Conservation (phyloP, 495 filamentous ascomycete genomes). For the Aspergillus affinis region DNA sequence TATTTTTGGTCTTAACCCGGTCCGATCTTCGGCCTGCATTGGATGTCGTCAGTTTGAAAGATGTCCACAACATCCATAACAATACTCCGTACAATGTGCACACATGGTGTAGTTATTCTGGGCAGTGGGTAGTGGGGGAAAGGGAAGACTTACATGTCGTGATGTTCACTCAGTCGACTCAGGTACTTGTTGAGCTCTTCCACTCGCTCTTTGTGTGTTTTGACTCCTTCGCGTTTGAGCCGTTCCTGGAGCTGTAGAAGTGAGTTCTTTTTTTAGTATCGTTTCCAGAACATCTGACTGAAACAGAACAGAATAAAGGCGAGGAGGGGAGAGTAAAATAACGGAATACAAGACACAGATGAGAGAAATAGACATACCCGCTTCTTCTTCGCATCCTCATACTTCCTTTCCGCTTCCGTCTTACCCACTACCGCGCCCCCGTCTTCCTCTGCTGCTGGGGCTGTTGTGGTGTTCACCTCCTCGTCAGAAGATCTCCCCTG, state of each 20-base stretch:
- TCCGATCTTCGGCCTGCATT: conserved; percentile 66
- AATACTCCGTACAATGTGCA: no score
- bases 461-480: neutral
- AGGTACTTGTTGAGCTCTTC: conserved; percentile 95
- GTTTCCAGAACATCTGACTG: neutral
- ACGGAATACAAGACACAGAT: conserved; percentile 7
- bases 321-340: conserved; percentile 6
- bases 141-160: conserved; percentile 74
- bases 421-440: conserved; percentile 45
- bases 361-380: conserved; percentile 58
- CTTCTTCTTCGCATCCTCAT: conserved; percentile 77
- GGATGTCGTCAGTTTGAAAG: conserved; percentile 16
- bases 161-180: conserved; percentile 89
- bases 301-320: conserved; percentile 3
- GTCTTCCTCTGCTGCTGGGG: neutral
- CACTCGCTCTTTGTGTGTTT: conserved; percentile 95
- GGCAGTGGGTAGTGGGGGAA: neutral
- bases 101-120: no score
- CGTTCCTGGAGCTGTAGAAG: conserved; percentile 60
- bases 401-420: conserved; percentile 80
- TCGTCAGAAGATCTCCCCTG: neutral
- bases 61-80: neutral
- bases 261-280: neutral
- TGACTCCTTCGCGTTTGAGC: conserved; percentile 76
- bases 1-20: conserved; percentile 53